Evolutionary conservation across 179 eudicot species (phyloP), one percentile per base, ranked within the genome.

Genomic region (Corrigiola litoralis): DNA sequence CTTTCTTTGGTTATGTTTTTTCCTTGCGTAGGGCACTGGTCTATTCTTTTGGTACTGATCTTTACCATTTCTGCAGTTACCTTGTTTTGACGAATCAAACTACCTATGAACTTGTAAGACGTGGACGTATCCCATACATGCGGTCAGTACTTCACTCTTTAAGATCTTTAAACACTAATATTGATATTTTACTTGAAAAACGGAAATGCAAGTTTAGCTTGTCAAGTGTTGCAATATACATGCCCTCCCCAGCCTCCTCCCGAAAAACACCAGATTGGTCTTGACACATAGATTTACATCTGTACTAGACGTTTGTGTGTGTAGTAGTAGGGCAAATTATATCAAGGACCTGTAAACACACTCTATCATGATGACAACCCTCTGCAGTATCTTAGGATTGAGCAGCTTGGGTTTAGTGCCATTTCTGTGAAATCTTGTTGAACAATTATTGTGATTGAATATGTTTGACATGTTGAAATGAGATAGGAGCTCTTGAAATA

Each of bases 41-140:
- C n/a, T n/a, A 7, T 12, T 58, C 24, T 27, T 37, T 27, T 48
- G 25, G 17, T 25, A 47, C 9, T 57, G 60, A n/a, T 50, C 24
- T 24, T n/a, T n/a, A n/a, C n/a, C 20, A 5, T 53, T 54, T 55
- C 58, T 74, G 51, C 88, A 94, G 99, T 77, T 94, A 84, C 77
- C 94, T 94, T 69, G 79, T 73, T 55, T 60, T 94, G 77, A 94
- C 99, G 38, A 94, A 94, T 77, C 97, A 90, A 77, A 94, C 99
- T 48, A 94, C 99, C 16, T 94, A 85, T 66, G 99, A 94, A 73
- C 96, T 94, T 66, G 99, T 90, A 61, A 84, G 99, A 65, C 87
- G 97, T 50, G 73, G 88, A 52, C 94, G 97, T 44, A 88, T 94
- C 46, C 81, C 82, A 17, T 94, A 94, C 84, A 63, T 94, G 79